A percentile compares a stretch with the other conserved stretches of the same genome.
Conservation (phyloP, 1,139 yeast species). For the Taphrina pruni region DNA sequence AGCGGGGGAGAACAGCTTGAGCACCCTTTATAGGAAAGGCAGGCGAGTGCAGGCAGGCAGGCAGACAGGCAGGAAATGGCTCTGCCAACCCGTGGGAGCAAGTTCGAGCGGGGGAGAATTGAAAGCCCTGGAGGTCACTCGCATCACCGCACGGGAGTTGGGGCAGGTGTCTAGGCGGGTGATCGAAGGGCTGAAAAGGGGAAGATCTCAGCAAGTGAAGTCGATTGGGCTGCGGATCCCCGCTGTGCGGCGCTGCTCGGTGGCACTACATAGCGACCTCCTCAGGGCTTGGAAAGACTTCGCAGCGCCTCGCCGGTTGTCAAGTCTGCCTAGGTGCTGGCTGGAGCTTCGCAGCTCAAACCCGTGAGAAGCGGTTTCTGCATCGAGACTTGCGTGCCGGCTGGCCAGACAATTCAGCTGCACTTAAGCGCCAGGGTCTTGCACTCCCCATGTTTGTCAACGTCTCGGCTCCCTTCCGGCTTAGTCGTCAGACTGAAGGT, state of each 20-base stretch:
- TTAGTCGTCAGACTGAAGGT: neutral
- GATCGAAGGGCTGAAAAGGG: neutral
- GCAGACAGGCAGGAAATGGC: too few species aligned
- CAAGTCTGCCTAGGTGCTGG: too few species aligned
- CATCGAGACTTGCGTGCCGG: neutral
- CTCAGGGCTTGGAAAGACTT: too few species aligned
- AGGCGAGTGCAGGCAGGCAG: neutral
- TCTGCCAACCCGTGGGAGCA: too few species aligned
- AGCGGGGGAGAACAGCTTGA: conserved; percentile 5
- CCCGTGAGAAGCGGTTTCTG: conserved; percentile 3
- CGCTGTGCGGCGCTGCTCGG: neutral
- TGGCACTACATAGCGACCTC: neutral
- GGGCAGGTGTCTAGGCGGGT: neutral
- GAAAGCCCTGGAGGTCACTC: too few species aligned
- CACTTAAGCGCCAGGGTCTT: too few species aligned
- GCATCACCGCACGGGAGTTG: neutral
- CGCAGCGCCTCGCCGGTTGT: too few species aligned
- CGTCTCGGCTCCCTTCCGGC: neutral
- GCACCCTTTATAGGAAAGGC: neutral
- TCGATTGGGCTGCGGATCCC: conserved; percentile 14
- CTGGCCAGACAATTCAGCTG: too few species aligned
- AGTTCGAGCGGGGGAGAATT: too few species aligned
- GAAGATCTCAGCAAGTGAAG: neutral
- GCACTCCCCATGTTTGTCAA: too few species aligned
- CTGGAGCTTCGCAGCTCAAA: neutral